These are phyloP conservation scores for Cadophora luteo-olivacea DNA, from an alignment of 2,329 filamentous ascomycete species.

Conservation along the genomic window DNA sequence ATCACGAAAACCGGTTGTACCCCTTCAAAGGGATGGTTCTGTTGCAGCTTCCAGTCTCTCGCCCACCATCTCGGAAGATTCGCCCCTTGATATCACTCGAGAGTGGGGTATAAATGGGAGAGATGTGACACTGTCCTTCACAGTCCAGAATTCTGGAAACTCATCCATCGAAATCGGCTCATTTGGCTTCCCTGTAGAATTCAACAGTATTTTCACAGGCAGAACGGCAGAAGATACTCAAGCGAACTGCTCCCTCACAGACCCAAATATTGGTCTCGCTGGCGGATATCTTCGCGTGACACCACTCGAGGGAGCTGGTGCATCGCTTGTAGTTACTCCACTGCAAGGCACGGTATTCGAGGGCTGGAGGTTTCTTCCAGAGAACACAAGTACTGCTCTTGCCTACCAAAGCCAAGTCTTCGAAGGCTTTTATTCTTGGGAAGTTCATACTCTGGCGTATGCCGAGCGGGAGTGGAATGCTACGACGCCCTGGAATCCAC, in stretches of 20 bases:
- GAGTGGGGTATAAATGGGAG: slow-evolving; percentile 57
- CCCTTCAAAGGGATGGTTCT: slow-evolving; percentile 38
- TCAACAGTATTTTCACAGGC: slow-evolving; percentile 67
- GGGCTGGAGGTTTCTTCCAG: slow-evolving; percentile 59
- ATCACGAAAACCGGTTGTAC: slow-evolving; percentile 47
- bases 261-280: slow-evolving; percentile 66
- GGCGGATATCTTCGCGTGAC: slow-evolving; percentile 62
- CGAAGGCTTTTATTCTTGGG: slow-evolving; percentile 68
- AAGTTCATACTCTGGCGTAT: slow-evolving; percentile 59
- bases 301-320: slow-evolving; percentile 58
- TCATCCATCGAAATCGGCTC: slow-evolving; percentile 58
- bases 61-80: slow-evolving; percentile 49
- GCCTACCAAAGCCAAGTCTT: slow-evolving; percentile 61
- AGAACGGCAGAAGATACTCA: slow-evolving; percentile 56
- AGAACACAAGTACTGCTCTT: slow-evolving; percentile 49
- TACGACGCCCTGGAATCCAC: slow-evolving; percentile 59
- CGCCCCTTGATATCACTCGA: slow-evolving; percentile 54
- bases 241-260: slow-evolving; percentile 58
- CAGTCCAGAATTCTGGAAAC: slow-evolving; percentile 52
- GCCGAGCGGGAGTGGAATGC: slow-evolving; percentile 61
- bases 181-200: slow-evolving; percentile 63
- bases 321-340: slow-evolving; percentile 61
- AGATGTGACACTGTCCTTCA: slow-evolving; percentile 59
- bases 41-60: slow-evolving; percentile 51
- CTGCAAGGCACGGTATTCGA: slow-evolving; percentile 57